phyloP scores from a whole-genome alignment of 2,329 filamentous ascomycete species.

The Bipolaris bicolor region DNA sequence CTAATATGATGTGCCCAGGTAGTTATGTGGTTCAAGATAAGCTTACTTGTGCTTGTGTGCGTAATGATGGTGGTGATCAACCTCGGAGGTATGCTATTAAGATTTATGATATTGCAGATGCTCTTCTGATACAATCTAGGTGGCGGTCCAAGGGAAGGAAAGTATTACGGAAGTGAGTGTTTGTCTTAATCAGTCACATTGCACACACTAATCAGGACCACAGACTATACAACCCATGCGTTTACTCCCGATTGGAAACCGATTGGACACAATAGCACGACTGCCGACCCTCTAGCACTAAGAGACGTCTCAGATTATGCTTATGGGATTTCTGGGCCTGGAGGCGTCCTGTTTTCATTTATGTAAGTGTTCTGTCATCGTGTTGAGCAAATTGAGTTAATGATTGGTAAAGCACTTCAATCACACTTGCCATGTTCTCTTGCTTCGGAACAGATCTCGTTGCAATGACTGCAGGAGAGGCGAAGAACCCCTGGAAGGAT shows the following conservation, averaged over 20 bases:
- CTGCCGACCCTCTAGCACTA: constrained; percentile 4
- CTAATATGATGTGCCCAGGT: constrained; percentile 16
- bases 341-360: constrained; percentile 38
- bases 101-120: constrained; percentile 2
- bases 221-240: constrained; percentile 31
- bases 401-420: constrained; percentile 28
- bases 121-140: constrained; percentile 4
- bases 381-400: neutral
- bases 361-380: constrained; percentile 24
- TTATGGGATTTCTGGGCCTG: constrained; percentile 30
- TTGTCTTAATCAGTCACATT: neutral
- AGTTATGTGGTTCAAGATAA: constrained; percentile 41
- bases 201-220: neutral
- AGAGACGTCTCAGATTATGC: constrained; percentile 18
- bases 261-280: constrained; percentile 24
- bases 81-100: constrained; percentile 24
- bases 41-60: constrained; percentile 33
- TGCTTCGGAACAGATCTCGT: constrained; percentile 42
- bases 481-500: constrained; percentile 37
- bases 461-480: constrained; percentile 42
- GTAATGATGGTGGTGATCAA: constrained; percentile 38
- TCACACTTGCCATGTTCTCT: constrained; percentile 40
- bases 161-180: constrained; percentile 20
- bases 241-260: constrained; percentile 36
- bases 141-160: constrained; percentile 18